Conservation (phyloP, 2,329 filamentous ascomycete species). For the Fusarium floridanum region DNA sequence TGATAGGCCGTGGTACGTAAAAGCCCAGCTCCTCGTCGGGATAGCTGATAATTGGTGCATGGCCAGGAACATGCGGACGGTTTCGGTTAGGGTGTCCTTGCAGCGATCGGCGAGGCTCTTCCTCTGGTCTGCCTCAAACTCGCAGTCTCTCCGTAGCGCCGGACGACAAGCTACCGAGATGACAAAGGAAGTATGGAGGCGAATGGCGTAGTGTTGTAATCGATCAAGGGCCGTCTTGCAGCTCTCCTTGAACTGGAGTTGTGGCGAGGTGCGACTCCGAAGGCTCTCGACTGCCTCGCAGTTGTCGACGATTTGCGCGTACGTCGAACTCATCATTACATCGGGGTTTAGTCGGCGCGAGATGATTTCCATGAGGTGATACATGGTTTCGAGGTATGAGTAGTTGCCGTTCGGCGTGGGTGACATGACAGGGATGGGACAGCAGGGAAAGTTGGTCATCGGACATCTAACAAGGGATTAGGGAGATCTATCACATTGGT, state of each 20-base stretch:
- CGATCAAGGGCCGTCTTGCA: constrained; percentile 74
- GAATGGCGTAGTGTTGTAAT: constrained; percentile 73
- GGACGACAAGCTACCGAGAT: constrained; percentile 75
- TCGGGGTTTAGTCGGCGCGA: constrained; percentile 70
- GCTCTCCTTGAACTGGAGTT: constrained; percentile 70
- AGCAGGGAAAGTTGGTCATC: constrained; percentile 71
- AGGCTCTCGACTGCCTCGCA: constrained; percentile 68
- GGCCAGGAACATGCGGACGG: constrained; percentile 75
- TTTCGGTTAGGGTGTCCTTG: constrained; percentile 73
- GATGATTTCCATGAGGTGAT: constrained; percentile 72
- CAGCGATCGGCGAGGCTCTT: constrained; percentile 68
- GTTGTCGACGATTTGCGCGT: constrained; percentile 68
- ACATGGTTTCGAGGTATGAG: constrained; percentile 75
- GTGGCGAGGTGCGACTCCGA: constrained; percentile 61
- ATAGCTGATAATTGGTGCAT: constrained; percentile 78
- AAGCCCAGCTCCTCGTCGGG: constrained; percentile 75
- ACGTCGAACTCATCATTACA: constrained; percentile 61
- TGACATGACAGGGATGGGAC: constrained; percentile 63
- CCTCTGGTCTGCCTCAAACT: constrained; percentile 66
- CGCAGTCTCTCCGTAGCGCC: constrained; percentile 68
- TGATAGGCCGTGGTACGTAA: constrained; percentile 75
- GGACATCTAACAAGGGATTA: constrained; percentile 60
- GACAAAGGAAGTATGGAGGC: constrained; percentile 75
- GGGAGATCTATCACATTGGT: constrained; percentile 7
- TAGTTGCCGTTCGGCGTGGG: constrained; percentile 61